These are phyloP conservation scores for Suillus bovinus DNA, from an alignment of 768 basidiomycete genomes.

Conservation along the genomic window DNA sequence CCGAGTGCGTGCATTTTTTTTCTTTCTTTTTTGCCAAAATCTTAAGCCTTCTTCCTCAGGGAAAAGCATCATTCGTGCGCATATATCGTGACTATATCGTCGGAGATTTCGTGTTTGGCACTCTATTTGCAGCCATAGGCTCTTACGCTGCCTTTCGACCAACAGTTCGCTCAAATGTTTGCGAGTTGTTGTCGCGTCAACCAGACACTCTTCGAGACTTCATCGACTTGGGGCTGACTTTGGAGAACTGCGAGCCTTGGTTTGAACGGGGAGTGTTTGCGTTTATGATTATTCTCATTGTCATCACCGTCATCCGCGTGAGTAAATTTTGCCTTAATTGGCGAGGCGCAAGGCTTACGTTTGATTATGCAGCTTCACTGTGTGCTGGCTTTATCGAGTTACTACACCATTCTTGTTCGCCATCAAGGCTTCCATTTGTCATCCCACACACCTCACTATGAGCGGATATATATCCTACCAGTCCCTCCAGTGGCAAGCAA, in stretches of 20 bases:
- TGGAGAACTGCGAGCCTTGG: slow-evolving; percentile 84
- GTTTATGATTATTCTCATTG: slow-evolving; percentile 55
- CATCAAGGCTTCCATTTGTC: slow-evolving; percentile 31
- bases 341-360: slow-evolving; percentile 1
- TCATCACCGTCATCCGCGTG: slow-evolving; percentile 68
- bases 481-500: slow-evolving; percentile 18
- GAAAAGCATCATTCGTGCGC: slow-evolving; percentile 62
- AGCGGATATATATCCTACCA: slow-evolving; percentile 66
- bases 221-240: slow-evolving; percentile 68
- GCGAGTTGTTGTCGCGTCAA: slow-evolving; percentile 74
- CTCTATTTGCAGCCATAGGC: slow-evolving; percentile 54
- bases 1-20: slow-evolving; percentile 47
- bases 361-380: slow-evolving; percentile 60
- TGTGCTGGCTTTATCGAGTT: slow-evolving; percentile 68
- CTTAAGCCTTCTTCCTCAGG: slow-evolving; percentile 37
- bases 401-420: slow-evolving; percentile 58
- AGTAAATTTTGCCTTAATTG: slow-evolving; percentile 27
- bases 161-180: slow-evolving; percentile 57
- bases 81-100: slow-evolving; percentile 83
- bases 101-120: slow-evolving; percentile 73
- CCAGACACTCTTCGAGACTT: slow-evolving; percentile 73
- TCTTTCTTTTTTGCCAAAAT: background rate
- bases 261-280: slow-evolving; percentile 65
- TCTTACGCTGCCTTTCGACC: slow-evolving; percentile 60
- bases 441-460: slow-evolving; percentile 26